Percentiles rank a stretch among this genome's conserved stretches.
Evolutionary conservation across 306 rosid species (phyloP).

Genomic region (Canavalia ensiformis): DNA sequence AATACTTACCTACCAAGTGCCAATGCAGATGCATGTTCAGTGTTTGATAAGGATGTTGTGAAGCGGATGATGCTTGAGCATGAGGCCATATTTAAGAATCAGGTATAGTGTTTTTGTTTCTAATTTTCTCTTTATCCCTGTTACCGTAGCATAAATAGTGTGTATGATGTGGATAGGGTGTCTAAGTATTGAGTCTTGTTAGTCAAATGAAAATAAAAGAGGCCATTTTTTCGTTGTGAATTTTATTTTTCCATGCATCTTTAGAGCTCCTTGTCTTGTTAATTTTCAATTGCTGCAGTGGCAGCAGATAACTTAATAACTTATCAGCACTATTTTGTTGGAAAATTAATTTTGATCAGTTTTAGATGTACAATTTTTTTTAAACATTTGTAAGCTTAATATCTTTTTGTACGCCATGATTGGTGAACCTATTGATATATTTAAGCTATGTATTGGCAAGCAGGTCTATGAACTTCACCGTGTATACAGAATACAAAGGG

Average conservation of each 20-base stretch:
- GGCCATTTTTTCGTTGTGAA: background rate
- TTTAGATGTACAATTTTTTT: constrained; percentile 36
- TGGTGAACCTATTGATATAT: constrained; percentile 43
- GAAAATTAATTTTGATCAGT: constrained; percentile 7
- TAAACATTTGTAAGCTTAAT: constrained; percentile 23
- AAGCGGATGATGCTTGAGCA: constrained; percentile 93
- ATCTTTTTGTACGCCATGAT: constrained; percentile 36
- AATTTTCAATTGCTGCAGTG: constrained; percentile 24
- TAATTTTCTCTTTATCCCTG: constrained; percentile 3
- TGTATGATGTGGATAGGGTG: constrained; percentile 4
- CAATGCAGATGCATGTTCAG: constrained; percentile 61
- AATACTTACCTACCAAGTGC: constrained; percentile 66
- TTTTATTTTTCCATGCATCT: constrained; percentile 33
- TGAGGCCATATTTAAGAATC: constrained; percentile 82
- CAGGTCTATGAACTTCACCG: constrained; percentile 95
- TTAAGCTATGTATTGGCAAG: constrained; percentile 42
- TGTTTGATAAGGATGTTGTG: constrained; percentile 74
- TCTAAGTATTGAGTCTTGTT: constrained; percentile 1
- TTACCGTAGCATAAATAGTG: constrained; percentile 22
- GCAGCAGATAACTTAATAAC: constrained; percentile 6
- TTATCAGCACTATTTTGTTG: constrained; percentile 36
- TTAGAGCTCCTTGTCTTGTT: constrained; percentile 13
- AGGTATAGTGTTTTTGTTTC: constrained; percentile 60
- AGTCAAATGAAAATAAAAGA: background rate
- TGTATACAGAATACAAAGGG: constrained; percentile 83